A percentile compares a stretch with the other conserved stretches of the same genome.
These are phyloP conservation scores for Cladobotryum mycophilum DNA, from an alignment of 2,329 filamentous ascomycete species.

Conservation along the genomic window DNA sequence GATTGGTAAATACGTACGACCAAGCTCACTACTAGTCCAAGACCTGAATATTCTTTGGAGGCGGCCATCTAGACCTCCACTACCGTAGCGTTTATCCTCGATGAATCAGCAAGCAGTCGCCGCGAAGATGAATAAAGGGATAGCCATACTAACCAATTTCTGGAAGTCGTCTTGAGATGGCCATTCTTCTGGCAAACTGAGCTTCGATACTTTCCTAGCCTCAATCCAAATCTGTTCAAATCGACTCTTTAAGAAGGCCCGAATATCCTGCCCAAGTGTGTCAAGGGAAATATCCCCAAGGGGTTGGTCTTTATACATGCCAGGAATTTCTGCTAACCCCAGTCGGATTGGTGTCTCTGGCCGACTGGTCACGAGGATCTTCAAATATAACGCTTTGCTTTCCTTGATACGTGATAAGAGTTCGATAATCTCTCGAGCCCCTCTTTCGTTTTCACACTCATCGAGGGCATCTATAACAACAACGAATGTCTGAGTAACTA, in stretches of 20 bases:
- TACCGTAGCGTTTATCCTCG: background rate
- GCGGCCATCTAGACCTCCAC: constrained; percentile 13
- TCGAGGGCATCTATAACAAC: constrained; percentile 31
- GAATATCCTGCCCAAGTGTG: constrained; percentile 23
- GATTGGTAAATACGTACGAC: constrained; percentile 16
- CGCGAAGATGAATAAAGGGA: constrained; percentile 17
- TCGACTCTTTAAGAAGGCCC: background rate
- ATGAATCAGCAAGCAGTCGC: constrained; percentile 19
- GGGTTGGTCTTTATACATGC: too few species aligned
- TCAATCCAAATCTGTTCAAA: constrained; percentile 1
- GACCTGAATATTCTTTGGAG: constrained; percentile 18
- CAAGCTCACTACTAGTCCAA: constrained; percentile 2
- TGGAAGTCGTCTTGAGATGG: background rate
- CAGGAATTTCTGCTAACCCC: constrained; percentile 1
- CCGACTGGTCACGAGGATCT: constrained; percentile 34
- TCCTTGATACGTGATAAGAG: background rate
- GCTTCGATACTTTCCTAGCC: too few species aligned
- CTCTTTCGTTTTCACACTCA: constrained; percentile 21
- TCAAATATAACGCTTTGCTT: background rate
- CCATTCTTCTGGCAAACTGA: background rate
- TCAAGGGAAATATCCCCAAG: background rate
- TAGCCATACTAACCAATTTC: constrained; percentile 10
- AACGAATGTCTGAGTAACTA: constrained; percentile 1
- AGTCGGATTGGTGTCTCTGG: constrained; percentile 25
- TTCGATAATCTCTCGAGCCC: constrained; percentile 23